These are phyloP conservation scores for Discostella stelligera DNA, from an alignment of 352 stramenopile genomes.

Conservation along the genomic window DNA sequence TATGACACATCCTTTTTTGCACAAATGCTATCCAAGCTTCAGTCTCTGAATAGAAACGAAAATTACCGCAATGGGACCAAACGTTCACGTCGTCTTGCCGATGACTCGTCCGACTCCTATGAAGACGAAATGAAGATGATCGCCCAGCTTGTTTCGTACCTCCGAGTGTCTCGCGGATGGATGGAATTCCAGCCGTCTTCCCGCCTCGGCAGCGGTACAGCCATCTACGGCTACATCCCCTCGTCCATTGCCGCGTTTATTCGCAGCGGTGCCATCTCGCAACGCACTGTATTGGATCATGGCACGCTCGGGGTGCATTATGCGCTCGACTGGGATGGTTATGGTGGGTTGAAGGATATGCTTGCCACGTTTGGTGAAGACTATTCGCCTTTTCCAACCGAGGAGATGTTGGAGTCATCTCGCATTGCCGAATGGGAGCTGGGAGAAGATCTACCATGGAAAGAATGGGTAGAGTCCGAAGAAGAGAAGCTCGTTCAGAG, in stretches of 20 bases:
- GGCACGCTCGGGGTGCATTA: slow-evolving; percentile 47
- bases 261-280: slow-evolving; percentile 35
- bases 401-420: slow-evolving; percentile 39
- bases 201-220: slow-evolving; percentile 41
- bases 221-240: slow-evolving; percentile 47
- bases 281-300: slow-evolving; percentile 43
- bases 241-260: slow-evolving; percentile 40
- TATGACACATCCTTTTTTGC: slow-evolving; percentile 9
- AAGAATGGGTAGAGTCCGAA: slow-evolving; percentile 26
- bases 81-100: slow-evolving; percentile 14
- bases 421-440: slow-evolving; percentile 42
- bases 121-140: slow-evolving; percentile 16
- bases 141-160: slow-evolving; percentile 30
- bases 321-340: slow-evolving; percentile 49
- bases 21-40: not conserved
- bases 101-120: slow-evolving; percentile 4
- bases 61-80: slow-evolving; percentile 16
- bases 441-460: slow-evolving; percentile 52
- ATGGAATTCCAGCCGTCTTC: slow-evolving; percentile 54
- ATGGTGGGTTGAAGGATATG: slow-evolving; percentile 47
- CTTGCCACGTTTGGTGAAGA: slow-evolving; percentile 46
- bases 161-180: slow-evolving; percentile 30
- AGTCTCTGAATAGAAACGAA: slow-evolving; percentile 8
- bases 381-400: slow-evolving; percentile 38
- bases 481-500: slow-evolving; percentile 17